A percentile compares a stretch with the other conserved stretches of the same genome.
phyloP scores from a whole-genome alignment of 2,329 filamentous ascomycete genomes.

The Chaetomium globosum region DNA sequence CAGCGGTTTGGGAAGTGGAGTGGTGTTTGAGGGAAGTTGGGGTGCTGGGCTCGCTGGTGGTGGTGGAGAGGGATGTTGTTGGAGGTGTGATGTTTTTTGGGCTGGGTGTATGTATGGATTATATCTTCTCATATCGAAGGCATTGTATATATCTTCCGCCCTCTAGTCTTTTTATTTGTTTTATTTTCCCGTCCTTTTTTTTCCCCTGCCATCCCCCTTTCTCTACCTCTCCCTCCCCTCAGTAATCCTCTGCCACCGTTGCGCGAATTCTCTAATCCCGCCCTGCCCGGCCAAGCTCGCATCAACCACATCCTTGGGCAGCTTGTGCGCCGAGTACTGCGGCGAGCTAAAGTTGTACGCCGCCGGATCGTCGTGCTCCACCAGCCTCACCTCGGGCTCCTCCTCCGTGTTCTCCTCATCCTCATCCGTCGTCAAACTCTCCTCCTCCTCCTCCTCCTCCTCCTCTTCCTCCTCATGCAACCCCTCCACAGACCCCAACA shows the following conservation, averaged over 20 bases:
- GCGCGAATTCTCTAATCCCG: slow-evolving; percentile 78
- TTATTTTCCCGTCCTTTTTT: not conserved
- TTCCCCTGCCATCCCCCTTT: not conserved
- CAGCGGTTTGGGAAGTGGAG: slow-evolving; percentile 67
- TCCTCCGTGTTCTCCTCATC: slow-evolving; percentile 58
- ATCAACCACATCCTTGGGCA: slow-evolving; percentile 89
- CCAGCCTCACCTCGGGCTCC: slow-evolving; percentile 76
- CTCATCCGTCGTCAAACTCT: slow-evolving; percentile 51
- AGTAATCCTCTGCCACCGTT: slow-evolving; percentile 67
- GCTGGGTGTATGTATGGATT: not conserved
- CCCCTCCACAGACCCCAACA: slow-evolving; percentile 53
- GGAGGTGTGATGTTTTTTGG: not conserved
- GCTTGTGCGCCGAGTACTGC: slow-evolving; percentile 92
- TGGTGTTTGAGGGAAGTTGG: slow-evolving; percentile 49
- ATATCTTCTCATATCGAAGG: not conserved
- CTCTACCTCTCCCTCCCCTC: slow-evolving; percentile 30
- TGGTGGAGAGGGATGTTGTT: not conserved
- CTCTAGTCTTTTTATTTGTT: not conserved
- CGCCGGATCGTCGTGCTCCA: slow-evolving; percentile 82
- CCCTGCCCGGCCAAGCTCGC: slow-evolving; percentile 69
- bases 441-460: slow-evolving; percentile 49
- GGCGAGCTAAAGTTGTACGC: slow-evolving; percentile 83
- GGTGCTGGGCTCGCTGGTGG: not conserved
- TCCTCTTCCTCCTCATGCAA: slow-evolving; percentile 54
- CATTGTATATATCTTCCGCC: not conserved